Conservation (phyloP, 345 rosid genomes). For the Mercurialis annua region DNA sequence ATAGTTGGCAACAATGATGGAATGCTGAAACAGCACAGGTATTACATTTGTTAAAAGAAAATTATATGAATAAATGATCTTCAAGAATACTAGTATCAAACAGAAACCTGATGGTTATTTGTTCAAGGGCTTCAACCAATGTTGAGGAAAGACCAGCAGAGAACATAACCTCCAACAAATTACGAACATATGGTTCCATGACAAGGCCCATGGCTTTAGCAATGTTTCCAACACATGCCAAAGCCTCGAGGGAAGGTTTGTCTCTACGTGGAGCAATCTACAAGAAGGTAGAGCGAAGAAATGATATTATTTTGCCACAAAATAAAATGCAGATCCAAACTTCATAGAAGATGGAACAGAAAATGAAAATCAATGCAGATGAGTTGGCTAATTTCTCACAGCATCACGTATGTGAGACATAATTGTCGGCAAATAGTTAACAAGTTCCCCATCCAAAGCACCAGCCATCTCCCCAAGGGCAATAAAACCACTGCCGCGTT, state of each 20-base stretch:
- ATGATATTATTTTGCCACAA: background rate
- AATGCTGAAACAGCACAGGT: slow-evolving; percentile 55
- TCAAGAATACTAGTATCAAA: slow-evolving; percentile 1
- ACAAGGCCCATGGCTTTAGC: slow-evolving; percentile 91
- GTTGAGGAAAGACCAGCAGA: slow-evolving; percentile 79
- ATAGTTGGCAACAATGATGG: slow-evolving; percentile 79
- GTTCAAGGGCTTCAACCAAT: slow-evolving; percentile 86
- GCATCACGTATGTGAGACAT: slow-evolving; percentile 89
- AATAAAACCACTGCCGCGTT: slow-evolving; percentile 92
- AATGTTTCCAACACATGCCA: slow-evolving; percentile 94
- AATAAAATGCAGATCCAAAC: slow-evolving; percentile 5
- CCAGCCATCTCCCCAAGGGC: slow-evolving; percentile 99
- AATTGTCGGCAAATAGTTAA: slow-evolving; percentile 92
- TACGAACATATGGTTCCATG: slow-evolving; percentile 80
- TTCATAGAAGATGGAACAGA: slow-evolving; percentile 12
- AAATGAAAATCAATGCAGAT: slow-evolving; percentile 10
- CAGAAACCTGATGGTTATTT: slow-evolving; percentile 68
- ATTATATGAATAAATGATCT: background rate
- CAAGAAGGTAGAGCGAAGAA: background rate
- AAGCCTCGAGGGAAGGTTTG: slow-evolving; percentile 91
- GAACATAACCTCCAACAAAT: slow-evolving; percentile 83
- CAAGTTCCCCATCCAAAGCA: slow-evolving; percentile 96
- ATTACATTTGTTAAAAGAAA: slow-evolving; percentile 1
- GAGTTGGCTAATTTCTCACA: slow-evolving; percentile 42
- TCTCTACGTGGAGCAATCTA: slow-evolving; percentile 99